Base-by-base conservation (phyloP, 352 stramenopile genomes). In the Globisporangium alternatum region DNA sequence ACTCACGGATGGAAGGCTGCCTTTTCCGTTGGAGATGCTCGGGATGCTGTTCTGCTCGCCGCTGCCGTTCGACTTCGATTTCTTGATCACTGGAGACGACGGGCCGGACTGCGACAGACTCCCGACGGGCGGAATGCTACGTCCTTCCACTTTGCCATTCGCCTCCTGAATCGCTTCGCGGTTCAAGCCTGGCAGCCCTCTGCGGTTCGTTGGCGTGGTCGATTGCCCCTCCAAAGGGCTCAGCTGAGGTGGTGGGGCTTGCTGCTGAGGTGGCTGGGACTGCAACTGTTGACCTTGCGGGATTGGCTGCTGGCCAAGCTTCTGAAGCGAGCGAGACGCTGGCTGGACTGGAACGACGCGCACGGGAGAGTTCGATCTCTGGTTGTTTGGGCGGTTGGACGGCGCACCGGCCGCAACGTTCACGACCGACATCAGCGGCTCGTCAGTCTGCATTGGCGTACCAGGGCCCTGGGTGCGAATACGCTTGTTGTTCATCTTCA, bases 81-180 rank as follows among this genome's bases (percentile, higher is more conserved):
- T 94, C 73, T 94, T 94, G 22, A 84, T 67, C 3, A 86, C 86
- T 0, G 86, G 85, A 17, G 80, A 88, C 22, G 80, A 85, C 31
- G 67, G 72, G 5, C 70, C 72, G 0, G 79, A 81, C 51, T 72
- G 71, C 28, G 59, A 41, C 43, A 66, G 52, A 28, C 49, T 69
- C 39, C 77, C 67, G 4, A 70, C 62, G 5, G 74, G 62, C 9
- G 74, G 64, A 7, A 74, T 44, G 41, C 39, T 67, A 10, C 74
- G 67, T 3, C 56, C 52, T 49, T 81, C 74, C 28, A 57, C 71
- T 60, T 91, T 91, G 52, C 80, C 80, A 41, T 88, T 92, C 47
- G 72, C 69, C 19, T 77, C 72, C 28, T 70, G 60, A n/a, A 73
- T 35, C n/a, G 59, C 68, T 5, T 79, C 76, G 51, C 78, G 83